A percentile compares a stretch with the other conserved stretches of the same genome.
Evolutionary conservation across 1,139 yeast genomes (phyloP).

Genomic region (Debaryomyces fabryi): DNA sequence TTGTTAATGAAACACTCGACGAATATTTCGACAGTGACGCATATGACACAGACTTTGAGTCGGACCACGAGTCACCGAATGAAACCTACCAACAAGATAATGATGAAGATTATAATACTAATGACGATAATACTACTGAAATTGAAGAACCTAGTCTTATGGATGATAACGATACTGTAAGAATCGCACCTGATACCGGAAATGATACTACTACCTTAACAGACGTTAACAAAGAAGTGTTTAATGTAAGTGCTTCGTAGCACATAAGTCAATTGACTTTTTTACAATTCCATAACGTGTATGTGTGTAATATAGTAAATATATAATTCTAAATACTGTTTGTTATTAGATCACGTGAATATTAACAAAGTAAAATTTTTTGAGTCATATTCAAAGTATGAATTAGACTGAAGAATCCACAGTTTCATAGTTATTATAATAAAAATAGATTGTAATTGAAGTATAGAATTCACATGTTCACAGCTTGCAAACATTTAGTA

Average conservation of each 20-base stretch:
- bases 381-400: conserved; percentile 3
- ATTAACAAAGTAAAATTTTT: neutral
- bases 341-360: conserved; percentile 3
- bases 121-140: conserved; percentile 3
- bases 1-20: conserved; percentile 23
- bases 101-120: conserved; percentile 1
- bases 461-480: conserved; percentile 13
- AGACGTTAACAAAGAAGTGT: neutral
- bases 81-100: conserved; percentile 1
- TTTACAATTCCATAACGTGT: neutral
- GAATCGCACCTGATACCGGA: neutral
- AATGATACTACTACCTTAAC: neutral
- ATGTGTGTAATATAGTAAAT: neutral
- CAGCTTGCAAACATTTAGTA: conserved; percentile 18
- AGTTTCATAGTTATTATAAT: neutral
- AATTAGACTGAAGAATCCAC: neutral
- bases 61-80: neutral
- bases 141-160: conserved; percentile 6
- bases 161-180: conserved; percentile 5
- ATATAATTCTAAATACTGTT: no score
- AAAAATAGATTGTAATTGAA: neutral
- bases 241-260: neutral
- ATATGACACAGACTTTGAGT: conserved; percentile 5
- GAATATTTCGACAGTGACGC: conserved; percentile 13
- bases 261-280: neutral